Evolutionary conservation across 192 early-diverging fungal genomes (phyloP).

Genomic region (Chytriomyces sp.): DNA sequence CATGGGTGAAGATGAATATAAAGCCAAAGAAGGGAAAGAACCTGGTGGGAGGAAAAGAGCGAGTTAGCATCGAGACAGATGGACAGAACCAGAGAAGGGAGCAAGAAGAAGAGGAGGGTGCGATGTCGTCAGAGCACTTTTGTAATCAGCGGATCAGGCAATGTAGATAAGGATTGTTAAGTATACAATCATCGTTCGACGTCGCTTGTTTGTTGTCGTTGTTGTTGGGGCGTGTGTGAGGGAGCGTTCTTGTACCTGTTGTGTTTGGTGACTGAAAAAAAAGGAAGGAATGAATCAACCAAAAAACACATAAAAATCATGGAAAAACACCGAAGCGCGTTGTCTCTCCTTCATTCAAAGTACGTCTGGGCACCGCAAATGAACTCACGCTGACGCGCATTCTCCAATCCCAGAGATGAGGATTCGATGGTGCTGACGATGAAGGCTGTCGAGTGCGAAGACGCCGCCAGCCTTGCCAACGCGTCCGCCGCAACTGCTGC

Average conservation of each 20-base stretch:
- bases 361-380: neutral
- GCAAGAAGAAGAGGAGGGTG: neutral
- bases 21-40: too few relatives aligned
- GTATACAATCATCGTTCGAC: slow-evolving; percentile 23
- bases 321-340: slow-evolving; percentile 3
- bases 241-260: neutral
- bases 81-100: neutral
- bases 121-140: slow-evolving; percentile 11
- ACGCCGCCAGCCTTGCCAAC: slow-evolving; percentile 4
- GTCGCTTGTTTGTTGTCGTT: neutral
- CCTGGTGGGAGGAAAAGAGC: too few relatives aligned
- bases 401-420: slow-evolving; percentile 1
- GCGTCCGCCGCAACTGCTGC: neutral
- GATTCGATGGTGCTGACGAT: neutral
- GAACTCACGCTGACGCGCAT: neutral
- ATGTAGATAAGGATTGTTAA: slow-evolving; percentile 31
- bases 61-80: too few relatives aligned
- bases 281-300: neutral
- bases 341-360: slow-evolving; percentile 14
- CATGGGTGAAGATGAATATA: too few relatives aligned
- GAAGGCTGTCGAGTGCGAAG: slow-evolving; percentile 25
- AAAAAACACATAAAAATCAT: neutral
- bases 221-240: neutral
- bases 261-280: neutral
- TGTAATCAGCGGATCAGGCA: slow-evolving; percentile 34